Conservation (phyloP, 805 yeast genomes). For the Candida fluviatilis region DNA sequence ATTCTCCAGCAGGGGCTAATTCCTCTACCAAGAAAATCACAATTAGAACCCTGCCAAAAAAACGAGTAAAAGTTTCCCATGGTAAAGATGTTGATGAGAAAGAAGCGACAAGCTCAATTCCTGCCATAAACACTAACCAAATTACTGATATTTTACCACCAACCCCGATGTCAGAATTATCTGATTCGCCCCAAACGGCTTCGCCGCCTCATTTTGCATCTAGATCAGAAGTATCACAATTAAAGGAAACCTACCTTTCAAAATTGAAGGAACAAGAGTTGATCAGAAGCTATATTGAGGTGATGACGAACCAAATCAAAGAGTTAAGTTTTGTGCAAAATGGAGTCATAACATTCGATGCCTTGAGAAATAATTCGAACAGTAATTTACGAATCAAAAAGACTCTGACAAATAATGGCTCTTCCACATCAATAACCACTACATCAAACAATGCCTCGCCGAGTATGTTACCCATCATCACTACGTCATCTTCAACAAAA, state of each 20-base stretch:
- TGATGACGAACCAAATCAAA: slow-evolving; percentile 38
- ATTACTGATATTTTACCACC: not conserved
- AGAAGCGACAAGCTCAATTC: slow-evolving; percentile 1
- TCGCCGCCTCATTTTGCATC: too few relatives aligned
- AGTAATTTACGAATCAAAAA: slow-evolving; percentile 1
- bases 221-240: slow-evolving; percentile 5
- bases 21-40: not conserved
- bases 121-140: slow-evolving; percentile 1
- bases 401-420: not conserved
- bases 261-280: slow-evolving; percentile 41
- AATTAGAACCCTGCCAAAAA: not conserved
- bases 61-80: not conserved
- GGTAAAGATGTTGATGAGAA: too few relatives aligned
- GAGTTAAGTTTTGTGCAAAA: slow-evolving; percentile 40
- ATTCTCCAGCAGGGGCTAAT: not conserved
- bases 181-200: not conserved
- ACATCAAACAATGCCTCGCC: not conserved
- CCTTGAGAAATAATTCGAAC: slow-evolving; percentile 20
- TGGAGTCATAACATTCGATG: slow-evolving; percentile 42
- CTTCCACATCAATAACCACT: not conserved
- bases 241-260: slow-evolving; percentile 30
- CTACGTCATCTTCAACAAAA: slow-evolving; percentile 7
- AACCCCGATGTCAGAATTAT: not conserved
- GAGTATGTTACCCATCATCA: not conserved
- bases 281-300: slow-evolving; percentile 39